Conservation (phyloP, 2,329 filamentous ascomycete genomes). For the Nemania sp. region DNA sequence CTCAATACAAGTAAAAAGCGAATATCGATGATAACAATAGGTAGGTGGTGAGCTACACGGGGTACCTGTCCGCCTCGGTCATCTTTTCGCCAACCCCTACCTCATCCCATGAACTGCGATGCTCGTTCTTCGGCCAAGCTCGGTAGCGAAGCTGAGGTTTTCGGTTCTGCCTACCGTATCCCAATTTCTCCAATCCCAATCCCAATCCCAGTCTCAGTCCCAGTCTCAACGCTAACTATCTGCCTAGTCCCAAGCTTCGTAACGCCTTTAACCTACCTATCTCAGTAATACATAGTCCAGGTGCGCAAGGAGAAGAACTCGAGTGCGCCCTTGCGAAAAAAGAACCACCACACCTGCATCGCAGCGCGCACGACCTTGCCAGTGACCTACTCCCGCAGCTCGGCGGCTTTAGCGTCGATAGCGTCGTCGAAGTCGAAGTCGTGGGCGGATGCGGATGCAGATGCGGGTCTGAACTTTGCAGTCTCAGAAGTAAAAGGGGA, state of each 20-base stretch:
- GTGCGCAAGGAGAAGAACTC: slow-evolving; percentile 24
- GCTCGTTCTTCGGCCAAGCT: neutral
- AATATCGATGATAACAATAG: slow-evolving; percentile 26
- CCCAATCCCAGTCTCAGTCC: neutral
- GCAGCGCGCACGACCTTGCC: slow-evolving; percentile 44
- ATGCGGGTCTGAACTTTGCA: too few species aligned
- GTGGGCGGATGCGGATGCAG: slow-evolving; percentile 20
- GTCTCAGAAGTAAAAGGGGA: too few species aligned
- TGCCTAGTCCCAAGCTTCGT: slow-evolving; percentile 3
- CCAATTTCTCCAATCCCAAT: neutral
- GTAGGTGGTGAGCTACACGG: slow-evolving; percentile 15
- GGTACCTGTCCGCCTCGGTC: neutral
- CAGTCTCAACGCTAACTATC: neutral
- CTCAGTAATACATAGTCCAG: slow-evolving; percentile 5
- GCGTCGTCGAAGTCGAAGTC: slow-evolving; percentile 28
- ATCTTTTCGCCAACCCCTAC: neutral
- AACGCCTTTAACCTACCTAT: slow-evolving; percentile 1
- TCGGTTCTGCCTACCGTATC: neutral
- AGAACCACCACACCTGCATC: slow-evolving; percentile 39
- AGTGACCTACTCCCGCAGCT: slow-evolving; percentile 49
- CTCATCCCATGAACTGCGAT: neutral
- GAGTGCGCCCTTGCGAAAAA: slow-evolving; percentile 11
- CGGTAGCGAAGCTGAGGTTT: neutral
- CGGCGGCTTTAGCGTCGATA: slow-evolving; percentile 44
- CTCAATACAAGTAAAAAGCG: slow-evolving; percentile 10